Conservation (phyloP, 2,329 filamentous ascomycete genomes). For the Phaeosphaeriaceae sp. region DNA sequence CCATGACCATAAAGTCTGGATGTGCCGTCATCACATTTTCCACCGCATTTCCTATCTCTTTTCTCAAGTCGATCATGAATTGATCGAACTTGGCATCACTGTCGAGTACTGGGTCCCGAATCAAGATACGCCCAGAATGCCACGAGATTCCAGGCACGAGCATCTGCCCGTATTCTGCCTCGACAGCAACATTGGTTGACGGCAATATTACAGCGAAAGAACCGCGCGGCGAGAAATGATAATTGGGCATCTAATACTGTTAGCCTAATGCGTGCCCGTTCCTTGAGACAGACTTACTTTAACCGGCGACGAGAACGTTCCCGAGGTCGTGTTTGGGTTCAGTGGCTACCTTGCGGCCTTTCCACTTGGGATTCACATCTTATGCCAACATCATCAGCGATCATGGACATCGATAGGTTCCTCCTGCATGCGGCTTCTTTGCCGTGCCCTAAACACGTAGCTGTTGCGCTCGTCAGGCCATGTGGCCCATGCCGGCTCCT, state of each 20-base stretch:
- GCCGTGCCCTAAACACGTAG: background rate
- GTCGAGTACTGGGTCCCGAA: conserved; percentile 37
- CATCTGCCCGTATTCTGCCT: conserved; percentile 45
- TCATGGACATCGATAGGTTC: background rate
- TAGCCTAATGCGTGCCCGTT: background rate
- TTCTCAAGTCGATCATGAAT: conserved; percentile 37
- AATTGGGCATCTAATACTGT: conserved; percentile 13
- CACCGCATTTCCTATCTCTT: conserved; percentile 38
- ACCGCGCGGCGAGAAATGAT: conserved; percentile 25
- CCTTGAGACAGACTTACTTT: background rate
- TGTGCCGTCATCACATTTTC: conserved; percentile 32
- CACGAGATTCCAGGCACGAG: conserved; percentile 40
- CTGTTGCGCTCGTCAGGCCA: background rate
- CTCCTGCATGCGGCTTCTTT: background rate
- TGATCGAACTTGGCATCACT: conserved; percentile 37
- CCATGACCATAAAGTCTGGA: conserved; percentile 42
- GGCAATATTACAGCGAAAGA: conserved; percentile 43
- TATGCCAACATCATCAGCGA: background rate
- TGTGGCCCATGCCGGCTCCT: background rate
- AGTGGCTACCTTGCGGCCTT: background rate
- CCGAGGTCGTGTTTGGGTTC: background rate
- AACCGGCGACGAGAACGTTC: background rate
- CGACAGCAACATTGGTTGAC: conserved; percentile 45
- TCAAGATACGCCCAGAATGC: conserved; percentile 42
- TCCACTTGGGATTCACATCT: background rate